Evolutionary conservation across 352 stramenopile species (phyloP).

Genomic region (Stramenopiles sp.): DNA sequence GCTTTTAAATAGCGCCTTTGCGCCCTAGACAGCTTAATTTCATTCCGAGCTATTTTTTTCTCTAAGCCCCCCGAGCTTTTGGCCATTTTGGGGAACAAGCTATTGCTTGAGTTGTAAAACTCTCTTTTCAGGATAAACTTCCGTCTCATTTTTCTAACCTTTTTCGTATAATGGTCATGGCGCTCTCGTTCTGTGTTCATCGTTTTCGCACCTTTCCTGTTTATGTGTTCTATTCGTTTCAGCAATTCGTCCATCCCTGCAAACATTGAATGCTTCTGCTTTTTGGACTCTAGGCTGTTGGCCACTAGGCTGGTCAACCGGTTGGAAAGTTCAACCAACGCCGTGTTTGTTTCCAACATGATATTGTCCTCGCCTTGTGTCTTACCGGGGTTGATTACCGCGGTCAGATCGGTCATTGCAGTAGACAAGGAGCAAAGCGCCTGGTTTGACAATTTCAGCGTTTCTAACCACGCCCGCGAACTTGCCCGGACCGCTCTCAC

Average conservation of each 20-base stretch:
- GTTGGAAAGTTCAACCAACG: background rate
- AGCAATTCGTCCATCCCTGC: background rate
- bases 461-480: conserved; percentile 5
- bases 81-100: too few relatives aligned
- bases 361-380: background rate
- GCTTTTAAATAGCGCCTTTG: background rate
- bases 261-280: background rate
- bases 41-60: conserved; percentile 11
- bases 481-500: background rate
- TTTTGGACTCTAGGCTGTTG: background rate
- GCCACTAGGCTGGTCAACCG: background rate
- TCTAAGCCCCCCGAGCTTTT: background rate
- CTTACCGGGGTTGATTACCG: background rate
- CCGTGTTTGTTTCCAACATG: background rate
- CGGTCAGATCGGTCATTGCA: background rate
- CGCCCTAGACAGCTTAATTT: background rate
- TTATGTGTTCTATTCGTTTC: background rate
- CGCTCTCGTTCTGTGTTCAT: background rate
- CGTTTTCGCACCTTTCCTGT: background rate
- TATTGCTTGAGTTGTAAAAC: background rate
- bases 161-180: background rate
- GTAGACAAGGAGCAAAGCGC: background rate
- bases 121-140: conserved; percentile 9
- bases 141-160: background rate
- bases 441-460: background rate